Conservation (phyloP, 768 basidiomycete species). For the Mycena haematopus region DNA sequence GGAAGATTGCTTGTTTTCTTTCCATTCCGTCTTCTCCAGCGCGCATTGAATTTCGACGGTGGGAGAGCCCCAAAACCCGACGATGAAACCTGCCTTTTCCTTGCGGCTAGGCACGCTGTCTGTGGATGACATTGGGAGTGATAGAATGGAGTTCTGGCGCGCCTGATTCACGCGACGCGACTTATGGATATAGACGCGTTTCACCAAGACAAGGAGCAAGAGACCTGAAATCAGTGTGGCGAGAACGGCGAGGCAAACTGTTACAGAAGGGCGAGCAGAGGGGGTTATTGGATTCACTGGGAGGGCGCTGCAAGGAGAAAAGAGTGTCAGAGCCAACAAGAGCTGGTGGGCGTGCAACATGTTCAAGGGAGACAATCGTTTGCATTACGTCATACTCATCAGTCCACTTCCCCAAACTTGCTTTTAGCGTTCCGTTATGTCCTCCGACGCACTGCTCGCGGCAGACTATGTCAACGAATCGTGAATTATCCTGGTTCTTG, state of each 20-base stretch:
- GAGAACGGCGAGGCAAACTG: conserved; percentile 37
- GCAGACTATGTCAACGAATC: conserved; percentile 73
- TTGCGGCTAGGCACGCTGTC: conserved; percentile 26
- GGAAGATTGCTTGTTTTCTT: conserved; percentile 31
- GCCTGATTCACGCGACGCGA: conserved; percentile 30
- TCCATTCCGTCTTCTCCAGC: conserved; percentile 27
- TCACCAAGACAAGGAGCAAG: conserved; percentile 35
- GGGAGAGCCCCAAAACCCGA: conserved; percentile 54
- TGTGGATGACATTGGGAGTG: conserved; percentile 17
- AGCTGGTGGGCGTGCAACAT: too few species aligned
- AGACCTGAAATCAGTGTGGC: conserved; percentile 34
- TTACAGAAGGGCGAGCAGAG: conserved; percentile 26
- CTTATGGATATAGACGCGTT: conserved; percentile 38
- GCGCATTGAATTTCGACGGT: conserved; percentile 44
- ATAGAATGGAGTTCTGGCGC: conserved; percentile 17
- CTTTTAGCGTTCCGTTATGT: conserved; percentile 7
- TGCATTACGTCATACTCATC: too few species aligned
- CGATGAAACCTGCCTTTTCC: conserved; percentile 45
- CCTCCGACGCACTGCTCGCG: conserved; percentile 44
- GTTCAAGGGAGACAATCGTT: too few species aligned
- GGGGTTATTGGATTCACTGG: conserved; percentile 19
- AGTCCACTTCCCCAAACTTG: too few species aligned
- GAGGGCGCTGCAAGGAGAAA: too few species aligned
- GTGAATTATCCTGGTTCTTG: conserved; percentile 43
- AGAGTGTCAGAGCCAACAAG: too few species aligned